These are phyloP conservation scores for Claviceps arundinis DNA, from an alignment of 2,329 filamentous ascomycete genomes.

Conservation along the genomic window DNA sequence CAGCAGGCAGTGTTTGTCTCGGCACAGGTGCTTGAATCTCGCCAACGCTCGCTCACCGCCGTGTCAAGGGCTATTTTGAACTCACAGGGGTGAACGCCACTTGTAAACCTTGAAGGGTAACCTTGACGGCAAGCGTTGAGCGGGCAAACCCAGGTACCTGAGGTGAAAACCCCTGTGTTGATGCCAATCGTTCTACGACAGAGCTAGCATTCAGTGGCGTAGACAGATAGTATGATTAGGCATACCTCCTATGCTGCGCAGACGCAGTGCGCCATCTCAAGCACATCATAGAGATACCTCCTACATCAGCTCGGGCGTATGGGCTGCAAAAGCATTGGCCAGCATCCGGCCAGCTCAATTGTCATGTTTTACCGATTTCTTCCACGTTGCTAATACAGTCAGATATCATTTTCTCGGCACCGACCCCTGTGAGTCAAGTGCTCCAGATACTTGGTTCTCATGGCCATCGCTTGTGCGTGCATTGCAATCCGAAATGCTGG, in stretches of 20 bases:
- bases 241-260: not conserved
- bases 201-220: not conserved
- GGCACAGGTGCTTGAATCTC: slow-evolving; percentile 1
- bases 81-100: not conserved
- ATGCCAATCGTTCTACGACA: not conserved
- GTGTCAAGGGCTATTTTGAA: not conserved
- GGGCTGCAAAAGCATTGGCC: not conserved
- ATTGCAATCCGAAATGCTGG: not conserved
- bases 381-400: not conserved
- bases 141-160: not conserved
- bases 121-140: too few relatives aligned
- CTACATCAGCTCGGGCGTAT: not conserved
- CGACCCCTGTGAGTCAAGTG: not conserved
- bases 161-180: not conserved
- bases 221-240: not conserved
- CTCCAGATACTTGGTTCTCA: not conserved
- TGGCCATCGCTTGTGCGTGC: slow-evolving; percentile 1
- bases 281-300: not conserved
- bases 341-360: not conserved
- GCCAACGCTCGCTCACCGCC: slow-evolving; percentile 1
- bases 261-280: not conserved
- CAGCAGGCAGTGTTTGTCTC: slow-evolving; percentile 1
- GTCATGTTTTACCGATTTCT: not conserved
- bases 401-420: not conserved
- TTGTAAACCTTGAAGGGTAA: not conserved